phyloP scores from a whole-genome alignment of 345 rosid species.

The Hevea brasiliensis region DNA sequence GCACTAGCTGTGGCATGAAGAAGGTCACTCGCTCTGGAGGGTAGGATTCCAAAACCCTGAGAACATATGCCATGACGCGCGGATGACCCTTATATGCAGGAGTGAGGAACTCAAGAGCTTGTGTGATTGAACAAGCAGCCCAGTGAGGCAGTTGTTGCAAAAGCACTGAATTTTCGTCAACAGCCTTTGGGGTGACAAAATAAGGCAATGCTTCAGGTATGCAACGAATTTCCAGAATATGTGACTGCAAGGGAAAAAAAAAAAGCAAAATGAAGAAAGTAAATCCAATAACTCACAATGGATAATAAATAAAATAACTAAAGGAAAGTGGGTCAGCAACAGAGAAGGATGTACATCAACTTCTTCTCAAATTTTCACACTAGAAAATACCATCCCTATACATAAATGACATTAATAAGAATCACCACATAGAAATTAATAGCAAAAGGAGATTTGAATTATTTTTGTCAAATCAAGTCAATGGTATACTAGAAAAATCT shows the following conservation, averaged over 20 bases:
- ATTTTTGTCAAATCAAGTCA: neutral
- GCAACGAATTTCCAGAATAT: constrained; percentile 71
- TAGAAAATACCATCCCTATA: neutral
- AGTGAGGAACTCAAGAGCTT: constrained; percentile 93
- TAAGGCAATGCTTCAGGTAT: constrained; percentile 97
- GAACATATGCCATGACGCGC: constrained; percentile 99
- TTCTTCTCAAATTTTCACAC: neutral
- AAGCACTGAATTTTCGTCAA: constrained; percentile 88
- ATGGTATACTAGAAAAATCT: neutral
- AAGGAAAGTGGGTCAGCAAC: neutral
- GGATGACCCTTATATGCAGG: constrained; percentile 96
- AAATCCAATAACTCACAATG: neutral
- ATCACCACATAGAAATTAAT: neutral
- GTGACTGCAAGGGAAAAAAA: constrained; percentile 52
- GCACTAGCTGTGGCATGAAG: constrained; percentile 99
- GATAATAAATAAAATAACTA: neutral
- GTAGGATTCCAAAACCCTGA: constrained; percentile 95
- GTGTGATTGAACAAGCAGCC: constrained; percentile 97
- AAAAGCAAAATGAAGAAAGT: neutral
- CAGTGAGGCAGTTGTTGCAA: constrained; percentile 99
- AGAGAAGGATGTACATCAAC: neutral
- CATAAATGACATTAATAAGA: neutral
- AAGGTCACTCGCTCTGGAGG: constrained; percentile 96
- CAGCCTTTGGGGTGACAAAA: constrained; percentile 92
- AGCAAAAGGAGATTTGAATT: neutral